Conservation (phyloP, 352 stramenopile species). For the Phytophthora hybrid region DNA sequence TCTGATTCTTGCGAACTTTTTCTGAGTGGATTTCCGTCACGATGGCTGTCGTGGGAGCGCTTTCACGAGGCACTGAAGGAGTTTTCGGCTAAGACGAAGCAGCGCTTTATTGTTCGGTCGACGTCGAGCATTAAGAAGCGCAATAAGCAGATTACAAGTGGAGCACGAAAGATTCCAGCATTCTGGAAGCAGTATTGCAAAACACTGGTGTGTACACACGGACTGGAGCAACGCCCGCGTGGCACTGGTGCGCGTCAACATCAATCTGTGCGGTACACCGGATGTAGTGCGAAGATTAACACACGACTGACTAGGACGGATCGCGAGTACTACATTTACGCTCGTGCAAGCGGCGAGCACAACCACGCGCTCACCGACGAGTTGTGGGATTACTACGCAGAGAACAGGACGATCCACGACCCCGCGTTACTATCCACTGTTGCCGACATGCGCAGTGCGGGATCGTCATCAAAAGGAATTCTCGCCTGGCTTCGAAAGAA, state of each 20-base stretch:
- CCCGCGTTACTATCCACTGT: not conserved
- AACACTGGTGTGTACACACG: no score
- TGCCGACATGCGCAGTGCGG: not conserved
- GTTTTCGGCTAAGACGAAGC: not conserved
- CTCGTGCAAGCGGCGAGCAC: not conserved
- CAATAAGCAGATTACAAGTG: not conserved
- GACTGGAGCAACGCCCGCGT: no score
- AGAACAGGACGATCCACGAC: not conserved
- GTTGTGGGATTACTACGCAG: not conserved
- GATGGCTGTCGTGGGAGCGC: not conserved
- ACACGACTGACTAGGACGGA: no score
- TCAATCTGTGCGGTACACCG: no score
- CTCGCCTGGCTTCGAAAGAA: not conserved
- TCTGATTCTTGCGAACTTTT: not conserved
- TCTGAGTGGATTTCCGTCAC: not conserved
- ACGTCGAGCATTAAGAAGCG: not conserved
- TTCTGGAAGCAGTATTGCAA: no score
- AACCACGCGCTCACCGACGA: not conserved
- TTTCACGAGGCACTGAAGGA: not conserved
- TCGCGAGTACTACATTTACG: no score
- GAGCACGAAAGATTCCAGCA: no score
- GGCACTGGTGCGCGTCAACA: no score
- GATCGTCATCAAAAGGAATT: not conserved
- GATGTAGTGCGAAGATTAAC: no score
- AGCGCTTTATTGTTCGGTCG: not conserved